Evolutionary conservation across 148 eudicot species (phyloP), one percentile per base, ranked within the genome.

Genomic region (Heliamphora exappendiculata): DNA sequence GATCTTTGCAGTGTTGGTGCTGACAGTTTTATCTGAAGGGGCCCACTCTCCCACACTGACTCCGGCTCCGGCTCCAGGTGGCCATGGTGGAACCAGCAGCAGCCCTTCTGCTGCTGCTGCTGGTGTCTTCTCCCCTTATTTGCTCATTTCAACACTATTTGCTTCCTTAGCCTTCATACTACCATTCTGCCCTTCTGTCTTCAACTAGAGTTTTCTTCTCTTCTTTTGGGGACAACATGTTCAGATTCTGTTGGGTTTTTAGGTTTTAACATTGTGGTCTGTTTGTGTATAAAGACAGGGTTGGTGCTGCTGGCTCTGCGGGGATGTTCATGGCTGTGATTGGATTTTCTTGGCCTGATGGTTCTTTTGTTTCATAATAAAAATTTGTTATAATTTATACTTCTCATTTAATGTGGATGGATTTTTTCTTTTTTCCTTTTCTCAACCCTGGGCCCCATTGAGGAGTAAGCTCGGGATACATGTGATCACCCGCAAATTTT

Each of bases 1-100:
- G 26, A 50, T 76, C 49, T 76, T 76, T 34, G 78, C 50, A 36
- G n/a, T 76, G 59, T 22, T 76, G 22, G 72, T 41, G 1, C 7
- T 65, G 47, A 41, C 58, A 55, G 78, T 39, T 28, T 20, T 50
- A 7, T 34, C 50, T 3, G 63, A 66, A 34, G 75, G 41, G 75
- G 78, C 59, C 12, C 50, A 74, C 20, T 29, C 55, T 20, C 69
- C 77, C 2, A 5, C 37, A 50, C 22, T 8, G 2, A 31, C 77
- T 8, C 77, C 54, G 1, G 44, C 45, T 20, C 59, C 70, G 13
- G 1, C 75, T 19, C 75, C 75, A 8, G 11, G 3, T 0, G 47
- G 73, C 11, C 5, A 26, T 7, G 36, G 50, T 6, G 71, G 28
- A 12, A 7, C 17, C 5, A 2, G 28, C 28, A 3, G 26, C 75